A percentile compares a stretch with the other conserved stretches of the same genome.
Conservation (phyloP, 2,329 filamentous ascomycete species). For the Coniella lustricola region DNA sequence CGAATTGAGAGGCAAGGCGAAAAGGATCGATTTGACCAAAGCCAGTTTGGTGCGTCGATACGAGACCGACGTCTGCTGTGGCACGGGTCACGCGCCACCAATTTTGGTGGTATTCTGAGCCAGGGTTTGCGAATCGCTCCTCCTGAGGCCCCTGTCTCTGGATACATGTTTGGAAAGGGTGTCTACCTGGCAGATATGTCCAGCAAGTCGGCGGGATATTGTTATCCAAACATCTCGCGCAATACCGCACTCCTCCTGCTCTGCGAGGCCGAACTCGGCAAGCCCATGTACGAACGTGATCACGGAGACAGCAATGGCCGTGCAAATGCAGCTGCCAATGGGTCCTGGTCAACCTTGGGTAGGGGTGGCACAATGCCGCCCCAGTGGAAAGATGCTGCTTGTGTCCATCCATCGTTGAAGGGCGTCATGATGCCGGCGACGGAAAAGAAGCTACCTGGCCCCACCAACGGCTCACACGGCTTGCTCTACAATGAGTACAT, state of each 20-base stretch:
- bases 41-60: slow-evolving; percentile 40
- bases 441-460: slow-evolving; percentile 32
- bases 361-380: slow-evolving; percentile 57
- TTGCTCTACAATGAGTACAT: slow-evolving; percentile 71
- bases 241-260: slow-evolving; percentile 69
- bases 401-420: slow-evolving; percentile 55
- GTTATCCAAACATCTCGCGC: slow-evolving; percentile 53
- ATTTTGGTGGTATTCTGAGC: slow-evolving; percentile 79
- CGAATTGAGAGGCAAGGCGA: slow-evolving; percentile 73
- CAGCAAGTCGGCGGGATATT: slow-evolving; percentile 77
- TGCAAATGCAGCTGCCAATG: slow-evolving; percentile 50
- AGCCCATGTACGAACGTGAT: slow-evolving; percentile 61
- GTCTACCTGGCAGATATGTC: slow-evolving; percentile 84
- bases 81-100: slow-evolving; percentile 79
- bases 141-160: slow-evolving; percentile 68
- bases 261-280: slow-evolving; percentile 76
- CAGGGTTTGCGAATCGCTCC: slow-evolving; percentile 88
- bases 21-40: slow-evolving; percentile 57
- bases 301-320: slow-evolving; percentile 55
- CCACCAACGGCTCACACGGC: slow-evolving; percentile 39
- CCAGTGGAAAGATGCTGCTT: slow-evolving; percentile 68
- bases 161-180: slow-evolving; percentile 88
- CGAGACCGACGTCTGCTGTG: slow-evolving; percentile 70
- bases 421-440: slow-evolving; percentile 63
- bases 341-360: slow-evolving; percentile 63